Percentiles rank a stretch among this genome's conserved stretches.
Evolutionary conservation across 2,329 filamentous ascomycete species (phyloP).

Genomic region (Periconia sp.): DNA sequence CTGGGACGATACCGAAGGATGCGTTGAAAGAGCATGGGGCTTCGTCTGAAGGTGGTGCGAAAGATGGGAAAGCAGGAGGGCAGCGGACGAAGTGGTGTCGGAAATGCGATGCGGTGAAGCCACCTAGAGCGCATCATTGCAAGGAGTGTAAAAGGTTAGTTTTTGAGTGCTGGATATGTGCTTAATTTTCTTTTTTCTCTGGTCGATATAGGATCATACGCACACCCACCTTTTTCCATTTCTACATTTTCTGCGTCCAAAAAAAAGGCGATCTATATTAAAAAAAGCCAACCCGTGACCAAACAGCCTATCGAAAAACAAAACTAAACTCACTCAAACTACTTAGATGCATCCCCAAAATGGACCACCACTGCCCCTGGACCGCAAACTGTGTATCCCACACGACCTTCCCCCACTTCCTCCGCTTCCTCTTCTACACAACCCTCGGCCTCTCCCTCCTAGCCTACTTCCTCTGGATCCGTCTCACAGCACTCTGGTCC

Average conservation of each 20-base stretch:
- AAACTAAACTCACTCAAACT: background rate
- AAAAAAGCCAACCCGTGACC: background rate
- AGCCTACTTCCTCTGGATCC: slow-evolving; percentile 60
- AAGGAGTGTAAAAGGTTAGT: slow-evolving; percentile 65
- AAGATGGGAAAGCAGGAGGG: slow-evolving; percentile 3
- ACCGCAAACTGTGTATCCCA: slow-evolving; percentile 81
- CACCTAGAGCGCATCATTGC: slow-evolving; percentile 79
- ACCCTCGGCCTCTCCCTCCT: slow-evolving; percentile 66
- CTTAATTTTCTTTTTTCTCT: no score
- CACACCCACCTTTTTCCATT: background rate
- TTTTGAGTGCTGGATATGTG: background rate
- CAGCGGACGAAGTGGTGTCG: slow-evolving; percentile 65
- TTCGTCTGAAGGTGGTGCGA: slow-evolving; percentile 1
- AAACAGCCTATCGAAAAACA: background rate
- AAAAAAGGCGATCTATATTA: background rate
- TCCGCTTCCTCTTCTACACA: slow-evolving; percentile 74
- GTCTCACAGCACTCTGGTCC: slow-evolving; percentile 63
- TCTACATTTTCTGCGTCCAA: background rate
- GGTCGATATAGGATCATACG: background rate
- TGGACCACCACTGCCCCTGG: slow-evolving; percentile 90
- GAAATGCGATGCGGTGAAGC: slow-evolving; percentile 74
- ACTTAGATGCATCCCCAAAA: slow-evolving; percentile 70
- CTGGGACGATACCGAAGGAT: slow-evolving; percentile 54
- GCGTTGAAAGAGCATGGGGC: slow-evolving; percentile 1
- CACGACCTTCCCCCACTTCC: slow-evolving; percentile 78